Conservation (phyloP, 345 rosid species). For the Kernera saxatilis region DNA sequence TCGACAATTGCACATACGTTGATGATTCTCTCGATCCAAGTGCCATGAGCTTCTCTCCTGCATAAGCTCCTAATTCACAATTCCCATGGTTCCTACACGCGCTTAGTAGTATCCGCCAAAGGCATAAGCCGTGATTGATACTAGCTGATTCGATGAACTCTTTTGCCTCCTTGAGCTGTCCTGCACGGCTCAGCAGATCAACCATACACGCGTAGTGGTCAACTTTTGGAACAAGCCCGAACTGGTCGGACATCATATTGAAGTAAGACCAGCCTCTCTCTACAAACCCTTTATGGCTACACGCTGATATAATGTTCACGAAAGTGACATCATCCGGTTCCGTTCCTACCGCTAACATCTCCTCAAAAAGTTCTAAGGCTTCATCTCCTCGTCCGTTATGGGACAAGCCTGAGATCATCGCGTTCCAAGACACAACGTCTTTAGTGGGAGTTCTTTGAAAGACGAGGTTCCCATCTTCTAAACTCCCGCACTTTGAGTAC, state of each 20-base stretch:
- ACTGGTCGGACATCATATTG: conserved; percentile 44
- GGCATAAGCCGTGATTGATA: conserved; percentile 55
- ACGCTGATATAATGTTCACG: conserved; percentile 59
- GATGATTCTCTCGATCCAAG: conserved; percentile 72
- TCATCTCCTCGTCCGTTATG: conserved; percentile 43
- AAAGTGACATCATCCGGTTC: conserved; percentile 62
- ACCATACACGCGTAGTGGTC: conserved; percentile 86
- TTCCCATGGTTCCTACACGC: conserved; percentile 60
- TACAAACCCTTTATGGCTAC: conserved; percentile 71
- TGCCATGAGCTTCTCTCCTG: conserved; percentile 70
- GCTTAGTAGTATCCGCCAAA: conserved; percentile 62
- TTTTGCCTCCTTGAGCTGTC: conserved; percentile 56
- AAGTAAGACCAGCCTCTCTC: conserved; percentile 57
- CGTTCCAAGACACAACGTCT: conserved; percentile 55
- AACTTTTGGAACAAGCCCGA: conserved; percentile 48
- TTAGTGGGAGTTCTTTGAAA: conserved; percentile 47
- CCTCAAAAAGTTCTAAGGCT: conserved; percentile 52
- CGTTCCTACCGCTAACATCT: conserved; percentile 47
- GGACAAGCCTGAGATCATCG: conserved; percentile 53
- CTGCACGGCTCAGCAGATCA: conserved; percentile 74
- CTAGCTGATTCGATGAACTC: conserved; percentile 64
- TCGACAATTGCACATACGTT: conserved; percentile 48
- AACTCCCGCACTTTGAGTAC: conserved; percentile 50
- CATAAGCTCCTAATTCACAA: conserved; percentile 60
- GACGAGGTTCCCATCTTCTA: conserved; percentile 44